These are phyloP conservation scores for Nothopassalora personata DNA, from an alignment of 2,329 filamentous ascomycete species.

Conservation along the genomic window DNA sequence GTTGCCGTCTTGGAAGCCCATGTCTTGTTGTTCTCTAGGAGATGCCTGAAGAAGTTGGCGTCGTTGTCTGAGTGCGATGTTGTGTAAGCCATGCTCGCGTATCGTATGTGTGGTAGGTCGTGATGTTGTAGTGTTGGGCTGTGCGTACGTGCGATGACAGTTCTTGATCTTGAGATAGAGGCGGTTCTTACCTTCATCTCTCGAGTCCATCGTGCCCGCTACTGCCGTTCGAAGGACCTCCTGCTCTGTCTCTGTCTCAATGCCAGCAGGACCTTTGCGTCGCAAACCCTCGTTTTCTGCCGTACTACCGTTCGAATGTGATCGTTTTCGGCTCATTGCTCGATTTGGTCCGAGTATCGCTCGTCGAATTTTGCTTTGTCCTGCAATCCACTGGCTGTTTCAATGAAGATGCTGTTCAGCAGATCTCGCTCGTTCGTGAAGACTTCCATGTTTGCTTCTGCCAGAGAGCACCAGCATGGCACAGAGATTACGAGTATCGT, in stretches of 20 bases:
- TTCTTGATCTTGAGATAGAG: not conserved
- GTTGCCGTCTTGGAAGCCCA: conserved; percentile 63
- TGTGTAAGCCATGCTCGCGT: not conserved
- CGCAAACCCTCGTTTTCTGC: not conserved
- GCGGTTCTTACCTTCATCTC: not conserved
- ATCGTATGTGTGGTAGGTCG: not conserved
- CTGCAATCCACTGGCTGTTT: not conserved
- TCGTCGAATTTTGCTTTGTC: not conserved
- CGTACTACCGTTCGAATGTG: not conserved
- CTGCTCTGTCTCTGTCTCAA: not conserved
- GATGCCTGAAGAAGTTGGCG: conserved; percentile 35
- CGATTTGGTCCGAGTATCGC: not conserved
- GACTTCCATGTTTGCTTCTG: not conserved
- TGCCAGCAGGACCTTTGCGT: not conserved
- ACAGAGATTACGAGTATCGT: not conserved
- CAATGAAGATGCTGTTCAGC: not conserved
- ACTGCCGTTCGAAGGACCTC: not conserved
- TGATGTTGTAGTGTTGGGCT: not conserved
- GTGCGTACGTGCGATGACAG: not conserved
- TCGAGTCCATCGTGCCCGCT: not conserved
- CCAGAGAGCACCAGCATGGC: not conserved
- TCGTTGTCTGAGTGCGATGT: not conserved
- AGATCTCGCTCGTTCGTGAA: not conserved
- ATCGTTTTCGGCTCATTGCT: not conserved
- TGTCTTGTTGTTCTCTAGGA: conserved; percentile 62